phyloP scores from a whole-genome alignment of 164 flowering plant species.

The Euptelea pleiosperma region DNA sequence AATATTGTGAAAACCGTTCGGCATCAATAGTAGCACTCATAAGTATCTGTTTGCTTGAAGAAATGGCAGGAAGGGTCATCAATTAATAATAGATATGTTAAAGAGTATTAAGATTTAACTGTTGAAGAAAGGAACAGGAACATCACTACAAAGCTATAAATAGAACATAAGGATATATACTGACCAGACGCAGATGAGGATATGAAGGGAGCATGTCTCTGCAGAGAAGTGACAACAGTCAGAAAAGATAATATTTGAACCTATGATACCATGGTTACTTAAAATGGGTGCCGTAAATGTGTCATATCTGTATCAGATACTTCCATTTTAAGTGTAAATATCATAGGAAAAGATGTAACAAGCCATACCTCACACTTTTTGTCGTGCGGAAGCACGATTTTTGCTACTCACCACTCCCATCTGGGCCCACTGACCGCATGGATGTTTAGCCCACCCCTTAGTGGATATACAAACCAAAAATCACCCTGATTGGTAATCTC shows the following conservation, averaged over 20 bases:
- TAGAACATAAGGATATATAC: conserved; percentile 20
- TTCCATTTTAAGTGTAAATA: no score
- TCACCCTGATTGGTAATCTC: no score
- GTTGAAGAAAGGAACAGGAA: not conserved
- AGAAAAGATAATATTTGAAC: not conserved
- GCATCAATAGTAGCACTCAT: conserved; percentile 99
- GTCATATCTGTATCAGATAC: no score
- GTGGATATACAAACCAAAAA: no score
- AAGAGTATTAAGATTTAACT: not conserved
- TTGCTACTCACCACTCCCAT: no score
- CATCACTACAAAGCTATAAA: not conserved
- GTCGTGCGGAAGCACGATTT: no score
- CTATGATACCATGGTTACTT: no score
- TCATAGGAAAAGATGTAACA: no score
- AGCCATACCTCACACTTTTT: no score
- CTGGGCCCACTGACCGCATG: no score
- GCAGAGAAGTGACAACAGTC: conserved; percentile 29
- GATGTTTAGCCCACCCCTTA: no score
- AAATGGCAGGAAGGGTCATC: conserved; percentile 7
- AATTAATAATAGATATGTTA: not conserved
- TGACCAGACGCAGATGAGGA: conserved; percentile 86
- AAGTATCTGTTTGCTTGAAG: conserved; percentile 49
- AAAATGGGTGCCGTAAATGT: no score
- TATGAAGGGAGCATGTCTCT: conserved; percentile 80
- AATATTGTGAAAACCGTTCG: conserved; percentile 86